Base-by-base conservation (phyloP, 75 land plant species). In the Pinus albicaulis region DNA sequence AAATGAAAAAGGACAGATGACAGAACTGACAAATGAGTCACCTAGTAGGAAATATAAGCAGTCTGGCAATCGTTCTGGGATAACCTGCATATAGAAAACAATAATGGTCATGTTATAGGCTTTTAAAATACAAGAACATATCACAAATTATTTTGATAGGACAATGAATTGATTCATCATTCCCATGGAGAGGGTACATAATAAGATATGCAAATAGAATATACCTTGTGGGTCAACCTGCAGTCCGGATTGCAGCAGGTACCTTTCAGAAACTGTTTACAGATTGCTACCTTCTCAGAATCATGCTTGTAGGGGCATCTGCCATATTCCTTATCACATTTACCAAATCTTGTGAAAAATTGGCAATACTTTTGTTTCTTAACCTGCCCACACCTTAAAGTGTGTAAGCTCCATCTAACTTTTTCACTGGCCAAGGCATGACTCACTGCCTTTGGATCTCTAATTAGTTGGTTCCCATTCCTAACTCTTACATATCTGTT, bases 21-120 rank as follows among this genome's bases (percentile, higher is more conserved):
- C 52, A 68, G 13, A 68, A 19, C 23, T 68, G 2, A 20, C 41
- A 38, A 38, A 11, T 1, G 31, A 76, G 59, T 38, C n/a, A 98
- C 99, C 99, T 87, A 85, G 87, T 60, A 98, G 78, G 77, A 98
- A 98, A 79, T 82, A 88, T 24, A 98, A 98, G 78, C 99, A 98
- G 80, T 98, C 99, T 41, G 87, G 92, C 98, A 92, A 95, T 71
- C 92, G 85, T 83, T 98, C 99, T n/a, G 98, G 95, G 76, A 94
- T 91, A 34, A 95, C 90, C 99, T 98, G 95, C 76, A 80, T 11
- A 70, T 72, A 41, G 75, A 78, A 72, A 7, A 20, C 53, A 20
- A 10, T 34, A 41, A 41, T 48, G 53, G 24, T 68, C 52, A 41
- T 8, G 19, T 65, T 65, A 34, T 31, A 24, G 8, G 14, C 1